Evolutionary conservation across 2,329 filamentous ascomycete species (phyloP).

Genomic region (Colletotrichum karsti): DNA sequence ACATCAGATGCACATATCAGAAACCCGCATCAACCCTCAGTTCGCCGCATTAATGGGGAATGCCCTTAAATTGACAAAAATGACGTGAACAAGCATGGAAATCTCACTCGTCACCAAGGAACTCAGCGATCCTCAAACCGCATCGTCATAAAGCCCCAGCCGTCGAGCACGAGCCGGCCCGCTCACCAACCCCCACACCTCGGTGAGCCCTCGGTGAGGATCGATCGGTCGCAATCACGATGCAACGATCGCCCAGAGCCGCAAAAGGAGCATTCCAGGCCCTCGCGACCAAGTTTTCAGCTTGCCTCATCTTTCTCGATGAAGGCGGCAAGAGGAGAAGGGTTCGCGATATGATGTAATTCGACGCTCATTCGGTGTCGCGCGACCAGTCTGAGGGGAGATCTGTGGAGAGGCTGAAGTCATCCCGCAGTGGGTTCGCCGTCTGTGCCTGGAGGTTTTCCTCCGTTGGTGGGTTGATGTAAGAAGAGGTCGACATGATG

Average conservation of each 20-base stretch:
- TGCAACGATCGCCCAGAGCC: neutral
- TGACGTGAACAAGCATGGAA: neutral
- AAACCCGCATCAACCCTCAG: neutral
- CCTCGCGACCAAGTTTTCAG: neutral
- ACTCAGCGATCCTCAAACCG: rapidly evolving
- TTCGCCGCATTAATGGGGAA: neutral
- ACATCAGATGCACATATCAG: neutral
- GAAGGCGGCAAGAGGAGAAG: neutral
- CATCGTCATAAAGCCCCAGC: neutral
- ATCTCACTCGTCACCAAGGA: neutral
- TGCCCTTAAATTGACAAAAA: neutral
- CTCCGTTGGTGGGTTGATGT: slow-evolving; percentile 16
- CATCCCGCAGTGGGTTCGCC: slow-evolving; percentile 20
- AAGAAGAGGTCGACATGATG: slow-evolving; percentile 22
- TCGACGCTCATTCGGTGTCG: neutral
- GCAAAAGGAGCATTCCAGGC: neutral
- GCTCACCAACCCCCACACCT: neutral
- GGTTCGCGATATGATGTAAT: slow-evolving; percentile 16
- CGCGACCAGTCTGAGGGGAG: neutral
- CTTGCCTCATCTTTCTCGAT: neutral
- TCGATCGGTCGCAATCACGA: neutral
- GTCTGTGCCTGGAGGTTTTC: slow-evolving; percentile 1
- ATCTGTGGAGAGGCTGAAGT: slow-evolving; percentile 28
- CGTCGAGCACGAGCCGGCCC: neutral
- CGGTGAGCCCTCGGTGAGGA: neutral